Percentiles rank a stretch among this genome's conserved stretches.
Evolutionary conservation across 73 alveolate genomes (phyloP).

Genomic region (Paramecium pentaurelia): DNA sequence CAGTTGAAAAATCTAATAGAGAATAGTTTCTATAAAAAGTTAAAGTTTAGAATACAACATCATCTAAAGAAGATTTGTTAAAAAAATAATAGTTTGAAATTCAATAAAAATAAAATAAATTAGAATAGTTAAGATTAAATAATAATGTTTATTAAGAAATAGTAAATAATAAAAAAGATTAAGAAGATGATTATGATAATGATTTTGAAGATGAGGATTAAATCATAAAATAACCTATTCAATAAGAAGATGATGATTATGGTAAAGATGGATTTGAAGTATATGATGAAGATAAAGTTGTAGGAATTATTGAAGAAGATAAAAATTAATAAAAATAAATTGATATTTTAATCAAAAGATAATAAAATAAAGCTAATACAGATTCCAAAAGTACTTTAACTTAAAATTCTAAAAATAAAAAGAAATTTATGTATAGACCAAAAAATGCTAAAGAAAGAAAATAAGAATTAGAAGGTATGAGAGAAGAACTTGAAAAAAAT

Average conservation of each 20-base stretch:
- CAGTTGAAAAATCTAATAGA: background rate
- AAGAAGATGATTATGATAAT: background rate
- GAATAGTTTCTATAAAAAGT: background rate
- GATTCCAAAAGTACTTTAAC: background rate
- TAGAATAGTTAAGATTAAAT: background rate
- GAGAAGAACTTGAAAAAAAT: background rate
- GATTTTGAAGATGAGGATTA: background rate
- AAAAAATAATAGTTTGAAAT: background rate
- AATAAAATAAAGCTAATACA: background rate
- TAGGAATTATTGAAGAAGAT: background rate
- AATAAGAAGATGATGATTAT: background rate
- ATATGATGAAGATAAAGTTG: background rate
- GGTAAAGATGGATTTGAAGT: background rate
- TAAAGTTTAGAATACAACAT: background rate
- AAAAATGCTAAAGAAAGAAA: conserved; percentile 26
- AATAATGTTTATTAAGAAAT: background rate
- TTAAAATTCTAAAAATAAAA: background rate
- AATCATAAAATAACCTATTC: background rate
- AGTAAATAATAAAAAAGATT: background rate
- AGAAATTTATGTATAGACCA: background rate
- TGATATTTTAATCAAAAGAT: background rate
- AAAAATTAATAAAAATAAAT: background rate
- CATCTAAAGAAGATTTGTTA: background rate
- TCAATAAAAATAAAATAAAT: background rate
- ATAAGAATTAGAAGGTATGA: background rate